Evolutionary conservation across 2,329 filamentous ascomycete genomes (phyloP).

Genomic region (Gaeumannomyces sp.): DNA sequence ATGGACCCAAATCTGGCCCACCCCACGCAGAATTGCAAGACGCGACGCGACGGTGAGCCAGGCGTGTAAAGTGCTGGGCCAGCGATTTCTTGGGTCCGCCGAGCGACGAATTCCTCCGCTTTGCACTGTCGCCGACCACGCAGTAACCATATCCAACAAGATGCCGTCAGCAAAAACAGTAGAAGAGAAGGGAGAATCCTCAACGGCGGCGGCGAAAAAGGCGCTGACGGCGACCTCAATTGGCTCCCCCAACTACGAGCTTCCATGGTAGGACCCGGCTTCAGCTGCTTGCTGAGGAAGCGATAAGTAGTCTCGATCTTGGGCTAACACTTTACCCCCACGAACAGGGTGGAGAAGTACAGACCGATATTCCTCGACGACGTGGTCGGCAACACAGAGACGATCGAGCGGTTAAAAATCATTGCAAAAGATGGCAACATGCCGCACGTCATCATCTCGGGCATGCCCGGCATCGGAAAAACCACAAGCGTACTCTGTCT

Average conservation of each 20-base stretch:
- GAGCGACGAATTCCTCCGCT: not conserved
- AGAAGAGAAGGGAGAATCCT: constrained; percentile 54
- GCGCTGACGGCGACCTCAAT: constrained; percentile 44
- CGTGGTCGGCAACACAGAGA: constrained; percentile 96
- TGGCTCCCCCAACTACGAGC: constrained; percentile 57
- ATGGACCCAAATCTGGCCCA: not conserved
- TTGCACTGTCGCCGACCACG: not conserved
- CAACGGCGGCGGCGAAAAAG: constrained; percentile 51
- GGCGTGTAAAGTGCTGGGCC: constrained; percentile 8
- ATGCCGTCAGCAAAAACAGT: constrained; percentile 43
- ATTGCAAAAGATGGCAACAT: constrained; percentile 98
- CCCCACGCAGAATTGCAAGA: not conserved
- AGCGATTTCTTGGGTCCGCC: not conserved
- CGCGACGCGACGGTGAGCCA: constrained; percentile 6
- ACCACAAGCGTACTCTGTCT: constrained; percentile 93
- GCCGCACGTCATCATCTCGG: constrained; percentile 99
- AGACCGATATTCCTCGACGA: constrained; percentile 91
- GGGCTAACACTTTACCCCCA: constrained; percentile 16
- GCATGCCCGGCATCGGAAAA: constrained; percentile 98
- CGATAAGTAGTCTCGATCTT: not conserved
- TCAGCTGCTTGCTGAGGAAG: not conserved
- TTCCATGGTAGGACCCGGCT: constrained; percentile 59
- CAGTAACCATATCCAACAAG: not conserved
- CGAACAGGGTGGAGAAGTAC: constrained; percentile 91
- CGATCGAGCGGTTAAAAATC: constrained; percentile 93